phyloP scores from a whole-genome alignment of 768 basidiomycete genomes.

The Pholiota conissans region DNA sequence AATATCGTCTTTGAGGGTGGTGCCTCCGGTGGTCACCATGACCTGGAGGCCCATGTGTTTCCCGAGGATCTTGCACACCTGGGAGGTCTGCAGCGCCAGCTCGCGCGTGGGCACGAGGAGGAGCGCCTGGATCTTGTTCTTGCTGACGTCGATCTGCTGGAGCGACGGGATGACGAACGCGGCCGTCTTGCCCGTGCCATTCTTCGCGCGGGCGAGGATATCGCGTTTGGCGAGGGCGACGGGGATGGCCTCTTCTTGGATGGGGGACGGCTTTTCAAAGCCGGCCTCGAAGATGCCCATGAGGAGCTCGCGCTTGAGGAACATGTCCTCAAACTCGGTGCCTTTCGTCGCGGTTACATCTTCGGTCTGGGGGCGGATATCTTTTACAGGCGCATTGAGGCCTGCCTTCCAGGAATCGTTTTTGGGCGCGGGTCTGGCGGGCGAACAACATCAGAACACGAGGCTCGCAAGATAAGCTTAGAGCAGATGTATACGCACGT shows the following conservation, averaged over 20 bases:
- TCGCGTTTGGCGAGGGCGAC: slow-evolving; percentile 92
- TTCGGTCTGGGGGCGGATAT: slow-evolving; percentile 92
- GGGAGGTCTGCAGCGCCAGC: slow-evolving; percentile 96
- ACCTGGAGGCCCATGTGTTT: slow-evolving; percentile 96
- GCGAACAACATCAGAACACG: neutral
- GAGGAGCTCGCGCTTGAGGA: slow-evolving; percentile 88
- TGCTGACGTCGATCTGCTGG: slow-evolving; percentile 83
- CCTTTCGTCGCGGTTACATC: slow-evolving; percentile 95
- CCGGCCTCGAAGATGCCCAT: slow-evolving; percentile 99
- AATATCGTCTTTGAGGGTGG: slow-evolving; percentile 97
- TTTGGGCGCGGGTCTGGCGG: slow-evolving; percentile 29
- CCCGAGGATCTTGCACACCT: slow-evolving; percentile 96
- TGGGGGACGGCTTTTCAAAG: slow-evolving; percentile 94
- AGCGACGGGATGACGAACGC: slow-evolving; percentile 98
- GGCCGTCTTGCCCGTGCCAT: slow-evolving; percentile 97
- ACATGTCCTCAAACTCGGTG: slow-evolving; percentile 94
- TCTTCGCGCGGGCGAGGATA: slow-evolving; percentile 93
- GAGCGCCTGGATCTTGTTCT: slow-evolving; percentile 91
- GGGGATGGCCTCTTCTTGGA: slow-evolving; percentile 99
- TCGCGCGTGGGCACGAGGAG: slow-evolving; percentile 98
- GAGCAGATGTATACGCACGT: slow-evolving; percentile 18
- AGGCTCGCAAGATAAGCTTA: neutral
- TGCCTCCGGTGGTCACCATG: slow-evolving; percentile 99
- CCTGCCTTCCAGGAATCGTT: slow-evolving; percentile 67
- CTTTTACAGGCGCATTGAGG: slow-evolving; percentile 87